Evolutionary conservation across 176 grass and related monocot species (phyloP), one percentile per base, ranked within the genome.

Genomic region (Coix lacrymajobi): DNA sequence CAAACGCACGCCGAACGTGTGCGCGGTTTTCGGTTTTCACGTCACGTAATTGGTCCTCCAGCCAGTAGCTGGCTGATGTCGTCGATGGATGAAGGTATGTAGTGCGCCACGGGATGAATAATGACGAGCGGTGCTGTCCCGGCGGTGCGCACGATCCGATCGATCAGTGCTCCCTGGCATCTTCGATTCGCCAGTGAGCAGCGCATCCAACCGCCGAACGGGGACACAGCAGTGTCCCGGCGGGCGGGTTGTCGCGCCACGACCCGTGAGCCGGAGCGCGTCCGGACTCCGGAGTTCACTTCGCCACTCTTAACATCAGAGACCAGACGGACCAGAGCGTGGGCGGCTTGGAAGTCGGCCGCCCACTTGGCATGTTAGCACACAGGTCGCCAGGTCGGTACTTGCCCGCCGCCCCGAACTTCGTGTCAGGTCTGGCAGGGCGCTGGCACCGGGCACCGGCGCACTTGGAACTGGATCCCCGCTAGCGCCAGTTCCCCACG

Each of bases 211-310:
- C 45, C 45, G 46, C 13, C 70, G 51, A 85, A 85, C 48, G 62
- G 77, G 30, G 87, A 89, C 87, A n/a, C n/a, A n/a, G n/a, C n/a
- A 41, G 30, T 41, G 81, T 10, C 22, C 74, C 28, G n/a, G n/a
- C n/a, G n/a, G n/a, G n/a, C 37, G 36, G 52, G 40, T 44, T 37
- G 80, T 36, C 34, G 7, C 12, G 12, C 48, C 61, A 7, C 41
- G 32, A 56, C 49, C 74, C 62, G 63, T 78, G 83, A 77, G 68
- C 49, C 29, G 34, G n/a, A 11, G 22, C 20, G 15, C 69, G 68
- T 65, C n/a, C 24, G 41, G 77, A 36, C 77, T 29, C 73, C 40
- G 20, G 44, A 14, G 8, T 26, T 77, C 30, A 22, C 19, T 66
- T 38, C 51, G 56, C 25, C 31, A 54, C 51, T 20, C 17, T 22